Evolutionary conservation across 305 asterid genomes (phyloP), one percentile per base, ranked within the genome.

Genomic region (Striga hermonthica): DNA sequence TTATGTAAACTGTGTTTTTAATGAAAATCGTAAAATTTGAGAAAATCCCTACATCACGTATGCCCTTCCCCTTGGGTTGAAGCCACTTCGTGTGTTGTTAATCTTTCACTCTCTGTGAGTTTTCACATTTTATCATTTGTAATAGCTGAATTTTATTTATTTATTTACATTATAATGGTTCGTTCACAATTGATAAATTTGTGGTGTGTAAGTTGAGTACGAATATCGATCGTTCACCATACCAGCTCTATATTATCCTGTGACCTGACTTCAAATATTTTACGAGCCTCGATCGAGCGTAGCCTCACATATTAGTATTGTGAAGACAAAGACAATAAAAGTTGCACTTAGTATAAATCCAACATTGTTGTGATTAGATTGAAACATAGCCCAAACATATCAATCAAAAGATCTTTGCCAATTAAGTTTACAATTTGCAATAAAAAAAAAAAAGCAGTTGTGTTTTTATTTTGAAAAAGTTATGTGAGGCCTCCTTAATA

Each of bases 341-440:
- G 95, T 85, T 9, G 95, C 96, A 81, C 98, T 91, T 95, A 91
- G 86, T 15, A 86, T 95, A 80, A 91, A 89, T 50, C 98, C 98
- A 65, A 91, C 82, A 28, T 79, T 69, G 98, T 86, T 35, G 98
- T 85, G 44, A 84, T 81, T 66, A 91, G 81, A 89, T 89, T 91
- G 94, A 86, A 82, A n/a, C 89, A 85, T 22, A 85, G 80, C 12
- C 87, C 90, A 15, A 79, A 77, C 81, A 82, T 75, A 36, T 64
- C 70, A 45, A 9, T 45, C 31, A 22, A 22, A n/a, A 22, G 31
- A 22, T 2, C 31, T 22, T 22, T 22, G 31, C 31, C 31, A 69
- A 10, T 16, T 36, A 70, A 49, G 53, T 48, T 16, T 9, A 44
- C 41, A 45, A 1, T 38, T 9, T n/a, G 28, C 31, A 59, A 15